Percentiles rank a stretch among this genome's conserved stretches.
These are phyloP conservation scores for Diaporthe citriasiana DNA, from an alignment of 2,329 filamentous ascomycete species.

Conservation along the genomic window DNA sequence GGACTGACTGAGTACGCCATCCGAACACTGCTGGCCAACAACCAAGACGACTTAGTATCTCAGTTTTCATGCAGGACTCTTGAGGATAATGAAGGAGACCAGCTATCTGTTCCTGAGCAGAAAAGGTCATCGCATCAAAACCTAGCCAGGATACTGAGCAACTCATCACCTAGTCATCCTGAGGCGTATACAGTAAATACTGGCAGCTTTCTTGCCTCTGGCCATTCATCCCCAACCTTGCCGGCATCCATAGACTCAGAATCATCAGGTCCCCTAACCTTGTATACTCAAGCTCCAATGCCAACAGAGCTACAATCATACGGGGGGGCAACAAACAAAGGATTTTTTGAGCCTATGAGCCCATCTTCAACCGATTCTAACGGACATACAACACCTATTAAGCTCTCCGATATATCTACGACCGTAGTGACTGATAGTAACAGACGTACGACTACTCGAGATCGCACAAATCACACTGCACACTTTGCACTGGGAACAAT, in stretches of 20 bases:
- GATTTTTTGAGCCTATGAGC: neutral
- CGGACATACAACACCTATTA: neutral
- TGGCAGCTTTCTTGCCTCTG: neutral
- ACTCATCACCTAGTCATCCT: neutral
- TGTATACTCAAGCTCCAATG: too few relatives aligned
- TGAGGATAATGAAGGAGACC: neutral
- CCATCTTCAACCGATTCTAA: neutral
- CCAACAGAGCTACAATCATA: neutral
- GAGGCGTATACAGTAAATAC: neutral
- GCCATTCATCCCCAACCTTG: neutral
- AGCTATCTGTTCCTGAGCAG: neutral
- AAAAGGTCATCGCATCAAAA: neutral
- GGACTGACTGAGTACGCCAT: conserved; percentile 37
- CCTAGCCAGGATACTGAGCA: neutral
- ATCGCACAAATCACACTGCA: neutral
- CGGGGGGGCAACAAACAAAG: neutral
- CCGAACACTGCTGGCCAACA: neutral
- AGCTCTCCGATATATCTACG: too few relatives aligned
- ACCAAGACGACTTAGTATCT: neutral
- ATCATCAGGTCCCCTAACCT: neutral
- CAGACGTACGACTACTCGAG: too few relatives aligned
- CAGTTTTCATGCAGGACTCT: neutral
- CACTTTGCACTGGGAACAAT: neutral
- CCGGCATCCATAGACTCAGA: neutral
- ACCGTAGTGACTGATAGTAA: too few relatives aligned